Base-by-base conservation (phyloP, 345 rosid species). In the Capsella bursapastoris region DNA sequence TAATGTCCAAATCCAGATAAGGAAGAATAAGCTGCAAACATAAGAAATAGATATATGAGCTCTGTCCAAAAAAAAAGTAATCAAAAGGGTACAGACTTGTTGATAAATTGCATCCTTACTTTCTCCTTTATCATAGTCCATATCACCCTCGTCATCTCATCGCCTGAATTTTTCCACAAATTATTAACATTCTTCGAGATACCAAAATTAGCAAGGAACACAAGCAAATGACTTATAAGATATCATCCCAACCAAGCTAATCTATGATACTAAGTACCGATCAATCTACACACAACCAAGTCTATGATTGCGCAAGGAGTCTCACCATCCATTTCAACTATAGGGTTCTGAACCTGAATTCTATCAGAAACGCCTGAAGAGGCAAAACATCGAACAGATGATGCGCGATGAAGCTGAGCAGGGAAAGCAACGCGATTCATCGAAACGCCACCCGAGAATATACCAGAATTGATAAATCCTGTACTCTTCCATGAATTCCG, bases 61-160 rank as follows among this genome's bases (percentile, higher is more conserved):
- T 29, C 64, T 22, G 52, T 55, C 15, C 14, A 76, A 40, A 34
- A 32, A 6, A 45, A 34, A 13, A 4, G 18, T 18, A 58, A 72
- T 7, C 51, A 25, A 60, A 60, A 18, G 25, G n/a, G n/a, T 9
- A 3, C 7, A 7, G 32, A 69, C 29, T 37, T 34, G 27, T 28
- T 14, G 22, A 50, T 64, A 29, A 16, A 44, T 40, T 22, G 38
- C 53, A 72, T 60, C 11, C 82, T 31, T 76, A 95, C 97, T 84
- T 90, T 92, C 13, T 95, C 92, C 71, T 95, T 95, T 51, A 90
- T 89, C 96, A 83, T 83, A 62, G 62, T 78, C 96, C 99, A 92
- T 51, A 95, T 95, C 47, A 95, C 81, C 82, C 99, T 89, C 5
- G 97, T 81, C 97, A 95, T 95, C 78, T 95, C 99, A 83, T 95